Conservation (phyloP, 495 filamentous ascomycete genomes). For the Haplographium delicatum region DNA sequence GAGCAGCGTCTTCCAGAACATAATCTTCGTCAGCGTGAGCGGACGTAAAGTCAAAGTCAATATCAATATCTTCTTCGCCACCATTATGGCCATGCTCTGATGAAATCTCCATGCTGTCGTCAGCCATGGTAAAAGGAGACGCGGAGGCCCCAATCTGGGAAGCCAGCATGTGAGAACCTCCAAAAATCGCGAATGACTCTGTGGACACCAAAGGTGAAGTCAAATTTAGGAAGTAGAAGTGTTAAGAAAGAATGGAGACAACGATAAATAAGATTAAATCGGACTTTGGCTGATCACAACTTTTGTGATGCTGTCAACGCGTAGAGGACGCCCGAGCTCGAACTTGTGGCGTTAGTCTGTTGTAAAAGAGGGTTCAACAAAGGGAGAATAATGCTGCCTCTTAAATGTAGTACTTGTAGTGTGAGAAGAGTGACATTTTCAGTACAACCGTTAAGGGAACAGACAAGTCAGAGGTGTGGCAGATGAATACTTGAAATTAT, state of each 20-base stretch:
- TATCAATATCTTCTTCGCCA: slow-evolving; percentile 64
- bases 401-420: too few species aligned
- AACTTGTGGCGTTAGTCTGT: neutral
- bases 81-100: slow-evolving; percentile 36
- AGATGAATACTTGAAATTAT: too few species aligned
- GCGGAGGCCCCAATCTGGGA: neutral
- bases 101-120: slow-evolving; percentile 51
- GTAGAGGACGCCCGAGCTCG: neutral
- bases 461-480: too few species aligned
- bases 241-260: too few species aligned
- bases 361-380: neutral
- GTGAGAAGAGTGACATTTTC: too few species aligned
- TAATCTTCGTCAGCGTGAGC: slow-evolving; percentile 53
- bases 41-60: slow-evolving; percentile 64
- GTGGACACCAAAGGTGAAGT: too few species aligned
- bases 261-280: too few species aligned
- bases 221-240: too few species aligned
- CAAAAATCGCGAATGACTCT: neutral
- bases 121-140: slow-evolving; percentile 41
- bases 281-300: too few species aligned
- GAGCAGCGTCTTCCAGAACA: slow-evolving; percentile 46
- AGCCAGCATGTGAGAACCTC: slow-evolving; percentile 2
- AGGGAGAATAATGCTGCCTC: too few species aligned
- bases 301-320: neutral
- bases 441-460: too few species aligned